phyloP scores from a whole-genome alignment of 441 rosid species.

The Croton setiger region DNA sequence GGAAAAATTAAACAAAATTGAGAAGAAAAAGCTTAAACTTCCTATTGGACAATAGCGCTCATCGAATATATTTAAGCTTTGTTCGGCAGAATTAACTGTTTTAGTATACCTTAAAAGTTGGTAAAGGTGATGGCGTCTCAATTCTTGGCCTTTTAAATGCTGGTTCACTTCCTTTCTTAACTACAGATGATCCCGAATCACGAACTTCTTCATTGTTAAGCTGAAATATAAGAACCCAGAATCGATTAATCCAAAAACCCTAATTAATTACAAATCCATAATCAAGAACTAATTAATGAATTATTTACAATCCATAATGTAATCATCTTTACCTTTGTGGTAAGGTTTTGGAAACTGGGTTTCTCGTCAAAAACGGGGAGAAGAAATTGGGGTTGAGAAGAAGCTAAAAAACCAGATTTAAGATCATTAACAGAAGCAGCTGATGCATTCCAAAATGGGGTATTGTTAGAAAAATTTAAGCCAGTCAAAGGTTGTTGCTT shows the following conservation, averaged over 20 bases:
- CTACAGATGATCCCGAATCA: constrained; percentile 29
- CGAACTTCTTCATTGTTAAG: constrained; percentile 35
- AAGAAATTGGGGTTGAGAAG: constrained; percentile 34
- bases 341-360: constrained; percentile 25
- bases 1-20: neutral
- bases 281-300: too few species aligned
- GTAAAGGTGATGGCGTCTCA: constrained; percentile 81
- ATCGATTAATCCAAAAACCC: constrained; percentile 10
- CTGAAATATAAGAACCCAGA: constrained; percentile 26
- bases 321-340: constrained; percentile 32
- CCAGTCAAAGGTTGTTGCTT: constrained; percentile 32
- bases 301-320: neutral
- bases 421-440: constrained; percentile 28
- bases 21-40: constrained; percentile 7
- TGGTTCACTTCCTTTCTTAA: constrained; percentile 59
- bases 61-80: neutral
- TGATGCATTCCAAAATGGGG: constrained; percentile 51
- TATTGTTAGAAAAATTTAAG: constrained; percentile 49
- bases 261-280: neutral
- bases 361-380: constrained; percentile 31
- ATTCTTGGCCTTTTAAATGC: constrained; percentile 62
- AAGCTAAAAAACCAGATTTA: constrained; percentile 28
- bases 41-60: neutral
- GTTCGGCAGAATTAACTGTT: too few species aligned
- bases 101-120: constrained; percentile 73